A percentile compares a stretch with the other conserved stretches of the same genome.
These are phyloP conservation scores for Thermomucor indicae-seudaticae DNA, from an alignment of 371 early-diverging fungal genomes.

Conservation along the genomic window DNA sequence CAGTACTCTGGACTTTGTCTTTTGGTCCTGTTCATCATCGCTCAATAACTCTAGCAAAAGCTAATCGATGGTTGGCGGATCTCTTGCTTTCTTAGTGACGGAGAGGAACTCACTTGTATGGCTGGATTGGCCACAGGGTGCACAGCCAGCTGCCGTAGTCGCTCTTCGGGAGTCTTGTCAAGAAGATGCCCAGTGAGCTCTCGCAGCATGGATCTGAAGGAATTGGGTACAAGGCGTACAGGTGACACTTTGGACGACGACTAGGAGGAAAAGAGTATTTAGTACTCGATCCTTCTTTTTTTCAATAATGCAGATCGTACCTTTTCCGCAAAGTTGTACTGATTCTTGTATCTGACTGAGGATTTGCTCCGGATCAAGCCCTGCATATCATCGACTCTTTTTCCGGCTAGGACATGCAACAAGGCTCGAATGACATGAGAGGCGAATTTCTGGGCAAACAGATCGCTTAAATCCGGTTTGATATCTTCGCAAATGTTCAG, in stretches of 20 bases:
- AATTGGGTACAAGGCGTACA: constrained; percentile 55
- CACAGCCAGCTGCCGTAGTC: constrained; percentile 57
- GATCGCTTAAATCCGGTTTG: constrained; percentile 56
- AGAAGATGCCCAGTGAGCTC: constrained; percentile 55
- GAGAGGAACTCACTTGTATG: constrained; percentile 59
- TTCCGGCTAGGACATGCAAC: constrained; percentile 66
- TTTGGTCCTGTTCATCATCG: constrained; percentile 40
- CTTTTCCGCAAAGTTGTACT: too few species aligned
- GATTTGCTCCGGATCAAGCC: constrained; percentile 59
- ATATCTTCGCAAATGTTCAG: constrained; percentile 60
- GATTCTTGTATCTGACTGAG: constrained; percentile 65
- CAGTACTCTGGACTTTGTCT: constrained; percentile 50
- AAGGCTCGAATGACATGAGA: constrained; percentile 73
- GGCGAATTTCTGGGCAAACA: constrained; percentile 72
- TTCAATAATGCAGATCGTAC: too few species aligned
- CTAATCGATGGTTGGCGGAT: not conserved
- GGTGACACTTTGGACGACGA: constrained; percentile 19
- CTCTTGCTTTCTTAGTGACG: not conserved
- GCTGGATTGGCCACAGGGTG: constrained; percentile 77
- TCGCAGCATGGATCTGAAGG: constrained; percentile 56
- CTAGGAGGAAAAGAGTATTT: constrained; percentile 8
- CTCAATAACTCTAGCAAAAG: constrained; percentile 56
- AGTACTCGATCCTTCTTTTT: too few species aligned
- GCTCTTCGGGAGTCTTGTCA: constrained; percentile 47
- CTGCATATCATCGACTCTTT: constrained; percentile 55